Evolutionary conservation across 2,329 filamentous ascomycete species (phyloP).

Genomic region (Cercospora canescens): DNA sequence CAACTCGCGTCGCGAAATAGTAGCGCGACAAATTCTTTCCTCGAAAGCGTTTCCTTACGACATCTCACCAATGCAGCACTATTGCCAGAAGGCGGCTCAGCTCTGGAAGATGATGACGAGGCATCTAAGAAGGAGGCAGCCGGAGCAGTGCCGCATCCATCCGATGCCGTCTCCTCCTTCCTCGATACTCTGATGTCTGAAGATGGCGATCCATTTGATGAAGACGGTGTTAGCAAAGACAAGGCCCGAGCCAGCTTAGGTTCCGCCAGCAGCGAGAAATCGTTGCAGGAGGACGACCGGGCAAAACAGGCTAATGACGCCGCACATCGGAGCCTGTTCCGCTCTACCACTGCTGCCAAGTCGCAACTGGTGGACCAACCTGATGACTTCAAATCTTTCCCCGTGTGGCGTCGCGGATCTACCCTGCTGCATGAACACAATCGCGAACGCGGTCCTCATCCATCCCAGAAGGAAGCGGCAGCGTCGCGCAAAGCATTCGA

Average conservation of each 20-base stretch:
- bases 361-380: neutral
- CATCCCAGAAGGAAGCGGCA: neutral
- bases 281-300: neutral
- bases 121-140: neutral
- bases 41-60: conserved; percentile 5
- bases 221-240: neutral
- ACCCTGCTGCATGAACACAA: neutral
- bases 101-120: neutral
- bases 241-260: neutral
- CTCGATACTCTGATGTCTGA: neutral
- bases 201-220: neutral
- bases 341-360: neutral
- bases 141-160: neutral
- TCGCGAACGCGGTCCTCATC: neutral
- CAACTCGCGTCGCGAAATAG: neutral
- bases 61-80: conserved; percentile 5
- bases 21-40: neutral
- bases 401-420: neutral
- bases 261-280: neutral
- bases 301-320: neutral
- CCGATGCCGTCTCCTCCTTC: conserved; percentile 3
- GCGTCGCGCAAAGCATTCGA: neutral
- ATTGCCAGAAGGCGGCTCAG: neutral
- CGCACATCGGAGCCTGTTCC: neutral
- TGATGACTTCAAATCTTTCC: neutral